Conservation (phyloP, 305 asterid species). For the Stenogyne calaminthoides region DNA sequence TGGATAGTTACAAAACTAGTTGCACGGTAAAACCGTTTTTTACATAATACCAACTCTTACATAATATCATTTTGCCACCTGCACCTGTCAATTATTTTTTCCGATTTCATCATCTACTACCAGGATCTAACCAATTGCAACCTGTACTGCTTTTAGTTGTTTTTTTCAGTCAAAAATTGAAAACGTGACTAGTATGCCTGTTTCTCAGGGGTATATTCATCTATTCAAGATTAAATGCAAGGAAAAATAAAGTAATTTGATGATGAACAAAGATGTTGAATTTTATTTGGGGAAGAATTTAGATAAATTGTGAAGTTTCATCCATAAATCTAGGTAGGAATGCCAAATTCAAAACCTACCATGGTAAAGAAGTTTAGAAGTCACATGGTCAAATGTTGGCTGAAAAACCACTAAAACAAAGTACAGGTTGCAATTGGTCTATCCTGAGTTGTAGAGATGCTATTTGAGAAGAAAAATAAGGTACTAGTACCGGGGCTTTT, state of each 20-base stretch:
- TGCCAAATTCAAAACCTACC: neutral
- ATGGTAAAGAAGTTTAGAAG: neutral
- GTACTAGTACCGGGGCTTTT: neutral
- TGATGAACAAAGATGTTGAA: neutral
- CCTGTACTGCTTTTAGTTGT: neutral
- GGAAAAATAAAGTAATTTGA: neutral
- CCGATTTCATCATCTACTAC: neutral
- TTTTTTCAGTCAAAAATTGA: no score
- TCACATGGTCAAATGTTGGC: neutral
- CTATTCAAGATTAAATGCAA: neutral
- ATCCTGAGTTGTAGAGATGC: neutral
- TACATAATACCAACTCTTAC: no score
- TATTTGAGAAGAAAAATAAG: neutral
- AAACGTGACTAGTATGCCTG: neutral
- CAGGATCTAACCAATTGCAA: neutral
- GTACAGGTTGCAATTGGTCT: neutral
- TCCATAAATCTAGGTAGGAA: neutral
- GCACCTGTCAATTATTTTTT: neutral
- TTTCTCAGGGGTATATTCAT: no score
- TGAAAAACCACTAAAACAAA: neutral
- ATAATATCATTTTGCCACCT: neutral
- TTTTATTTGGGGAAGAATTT: neutral
- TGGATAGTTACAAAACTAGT: no score
- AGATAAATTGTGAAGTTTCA: neutral
- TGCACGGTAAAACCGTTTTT: no score